Evolutionary conservation across 176 grass and related monocot genomes (phyloP).

Genomic region (Aegilops bicornis): DNA sequence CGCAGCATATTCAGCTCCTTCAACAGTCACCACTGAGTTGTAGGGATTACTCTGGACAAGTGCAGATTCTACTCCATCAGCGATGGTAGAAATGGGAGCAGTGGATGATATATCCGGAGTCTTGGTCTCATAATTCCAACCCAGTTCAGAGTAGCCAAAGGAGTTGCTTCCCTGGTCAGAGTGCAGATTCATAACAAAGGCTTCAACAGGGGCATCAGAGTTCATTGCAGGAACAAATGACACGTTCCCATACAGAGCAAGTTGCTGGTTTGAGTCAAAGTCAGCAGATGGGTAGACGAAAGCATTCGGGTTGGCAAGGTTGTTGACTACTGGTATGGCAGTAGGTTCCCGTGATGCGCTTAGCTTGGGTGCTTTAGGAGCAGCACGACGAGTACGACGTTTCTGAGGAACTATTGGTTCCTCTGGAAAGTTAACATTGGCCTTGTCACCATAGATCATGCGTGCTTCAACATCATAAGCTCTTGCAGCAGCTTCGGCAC

Average conservation of each 20-base stretch:
- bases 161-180: constrained; percentile 87
- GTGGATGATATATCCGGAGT: constrained; percentile 47
- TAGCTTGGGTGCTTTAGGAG: constrained; percentile 32
- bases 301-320: constrained; percentile 27
- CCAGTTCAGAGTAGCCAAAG: constrained; percentile 33
- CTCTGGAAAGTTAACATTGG: constrained; percentile 92
- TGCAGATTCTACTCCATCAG: constrained; percentile 24
- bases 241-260: constrained; percentile 22
- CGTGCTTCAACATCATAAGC: constrained; percentile 92
- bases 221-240: constrained; percentile 35
- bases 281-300: constrained; percentile 33
- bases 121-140: constrained; percentile 55
- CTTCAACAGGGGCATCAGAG: constrained; percentile 31
- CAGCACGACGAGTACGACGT: neutral
- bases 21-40: no score
- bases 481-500: constrained; percentile 91
- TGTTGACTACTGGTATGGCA: constrained; percentile 19
- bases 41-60: no score
- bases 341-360: constrained; percentile 36
- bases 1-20: neutral
- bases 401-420: constrained; percentile 42
- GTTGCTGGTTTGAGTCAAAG: constrained; percentile 37
- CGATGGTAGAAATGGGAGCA: constrained; percentile 30
- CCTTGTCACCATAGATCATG: constrained; percentile 86
- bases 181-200: constrained; percentile 35